Conservation (phyloP, 495 filamentous ascomycete species). For the Aspergillus kassunensis region DNA sequence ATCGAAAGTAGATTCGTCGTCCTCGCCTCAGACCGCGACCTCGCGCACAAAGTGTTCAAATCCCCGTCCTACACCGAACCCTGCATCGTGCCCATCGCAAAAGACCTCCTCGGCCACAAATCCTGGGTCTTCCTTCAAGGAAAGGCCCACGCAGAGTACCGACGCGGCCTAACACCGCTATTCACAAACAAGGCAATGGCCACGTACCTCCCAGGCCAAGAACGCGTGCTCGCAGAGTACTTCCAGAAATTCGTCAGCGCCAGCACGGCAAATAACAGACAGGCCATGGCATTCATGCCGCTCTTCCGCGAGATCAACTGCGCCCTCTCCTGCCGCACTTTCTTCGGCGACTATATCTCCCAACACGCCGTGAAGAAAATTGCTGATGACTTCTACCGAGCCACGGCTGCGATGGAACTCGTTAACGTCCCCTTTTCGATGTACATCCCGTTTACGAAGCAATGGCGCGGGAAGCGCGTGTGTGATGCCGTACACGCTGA, state of each 20-base stretch:
- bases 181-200: slow-evolving; percentile 86
- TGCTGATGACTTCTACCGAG: slow-evolving; percentile 88
- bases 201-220: slow-evolving; percentile 81
- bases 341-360: slow-evolving; percentile 42
- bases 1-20: slow-evolving; percentile 92
- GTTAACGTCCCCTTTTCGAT: slow-evolving; percentile 83
- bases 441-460: slow-evolving; percentile 90
- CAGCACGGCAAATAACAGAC: slow-evolving; percentile 55
- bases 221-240: slow-evolving; percentile 77
- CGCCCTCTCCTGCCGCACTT: slow-evolving; percentile 72
- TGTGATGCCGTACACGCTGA: slow-evolving; percentile 80
- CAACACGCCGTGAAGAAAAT: slow-evolving; percentile 76
- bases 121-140: slow-evolving; percentile 96
- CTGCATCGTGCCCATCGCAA: slow-evolving; percentile 85
- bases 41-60: slow-evolving; percentile 92
- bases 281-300: slow-evolving; percentile 74
- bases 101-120: slow-evolving; percentile 77
- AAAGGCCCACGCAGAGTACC: slow-evolving; percentile 84
- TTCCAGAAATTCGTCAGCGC: slow-evolving; percentile 69
- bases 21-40: slow-evolving; percentile 85
- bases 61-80: slow-evolving; percentile 83
- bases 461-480: slow-evolving; percentile 87
- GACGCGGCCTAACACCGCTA: slow-evolving; percentile 82
- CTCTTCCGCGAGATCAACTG: slow-evolving; percentile 89
- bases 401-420: slow-evolving; percentile 87